A percentile compares a stretch with the other conserved stretches of the same genome.
Evolutionary conservation across 2,329 filamentous ascomycete species (phyloP).

Genomic region (Fusarium sp.): DNA sequence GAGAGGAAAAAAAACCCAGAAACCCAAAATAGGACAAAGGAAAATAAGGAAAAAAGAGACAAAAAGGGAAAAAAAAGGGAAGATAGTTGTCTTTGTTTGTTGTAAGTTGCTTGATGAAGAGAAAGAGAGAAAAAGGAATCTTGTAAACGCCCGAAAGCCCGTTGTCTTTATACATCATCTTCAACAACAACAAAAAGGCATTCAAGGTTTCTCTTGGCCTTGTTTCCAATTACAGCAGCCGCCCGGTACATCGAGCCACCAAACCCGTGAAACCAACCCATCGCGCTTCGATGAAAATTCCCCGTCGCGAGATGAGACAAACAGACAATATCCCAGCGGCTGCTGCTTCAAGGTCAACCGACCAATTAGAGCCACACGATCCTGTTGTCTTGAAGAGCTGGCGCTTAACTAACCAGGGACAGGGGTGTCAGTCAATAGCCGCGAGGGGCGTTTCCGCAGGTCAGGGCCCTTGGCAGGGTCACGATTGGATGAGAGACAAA

Average conservation of each 20-base stretch:
- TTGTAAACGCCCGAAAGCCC: conserved; percentile 15
- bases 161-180: conserved; percentile 39
- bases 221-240: conserved; percentile 43
- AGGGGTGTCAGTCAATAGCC: conserved; percentile 29
- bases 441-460: conserved; percentile 30
- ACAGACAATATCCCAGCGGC: neutral
- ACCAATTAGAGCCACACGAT: conserved; percentile 16
- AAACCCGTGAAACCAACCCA: neutral
- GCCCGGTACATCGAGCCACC: conserved; percentile 11
- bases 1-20: conserved; percentile 41
- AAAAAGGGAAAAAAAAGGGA: conserved; percentile 31
- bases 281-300: conserved; percentile 25
- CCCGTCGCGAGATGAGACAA: conserved; percentile 20
- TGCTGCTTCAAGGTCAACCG: neutral
- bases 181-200: too few relatives aligned
- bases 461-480: conserved; percentile 10
- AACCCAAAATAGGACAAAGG: conserved; percentile 40
- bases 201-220: conserved; percentile 5
- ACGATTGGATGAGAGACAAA: conserved; percentile 35
- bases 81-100: conserved; percentile 33
- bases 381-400: neutral
- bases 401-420: conserved; percentile 29
- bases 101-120: conserved; percentile 38
- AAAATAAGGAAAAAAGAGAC: conserved; percentile 41
- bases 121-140: conserved; percentile 22